Evolutionary conservation across 768 basidiomycete species (phyloP), one percentile per base, ranked within the genome.

Genomic region (Mycena sanguinolenta): DNA sequence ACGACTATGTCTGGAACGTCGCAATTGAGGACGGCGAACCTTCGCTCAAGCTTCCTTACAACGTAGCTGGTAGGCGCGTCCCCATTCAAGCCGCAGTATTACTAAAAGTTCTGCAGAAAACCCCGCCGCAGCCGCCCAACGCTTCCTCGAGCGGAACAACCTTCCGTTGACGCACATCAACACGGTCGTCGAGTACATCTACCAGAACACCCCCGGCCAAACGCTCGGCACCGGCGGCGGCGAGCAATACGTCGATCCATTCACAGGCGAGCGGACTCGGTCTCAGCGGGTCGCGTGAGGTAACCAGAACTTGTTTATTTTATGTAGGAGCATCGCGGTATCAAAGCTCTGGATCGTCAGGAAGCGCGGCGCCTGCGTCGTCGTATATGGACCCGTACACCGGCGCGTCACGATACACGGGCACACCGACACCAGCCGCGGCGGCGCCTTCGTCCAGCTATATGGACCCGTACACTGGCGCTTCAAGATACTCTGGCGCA

Each of bases 1-100:
- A 97, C 77, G 98, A 99, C 81, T 98, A 98, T 76, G 97, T 99
- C n/a, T 98, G 99, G 76, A 97, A 98, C 77, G 97, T 99, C 39
- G 98, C 99, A 76, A 92, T 98, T 30, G 88, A 95, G 76, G 97
- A 98, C 69, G 97, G 96, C 3, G 90, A 89, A 19, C 97, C 97
- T 14, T 92, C 97, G 9, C 84, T 99, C 72, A 99, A 98, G 77
- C 86, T 99, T 25, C 97, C 97, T 0, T 99, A 95, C 80, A 98
- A 99, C 78, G 90, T 88, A 28, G 88, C 90, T 53, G 97, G 96
- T 94, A 44, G 4, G 71, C 65, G 87, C 78, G 25, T 19, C 38
- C 32, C 44, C 49, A 42, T 49, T 59, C 64, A n/a, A 59, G 46
- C 6, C 32, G 17, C n/a, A 59, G 17, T 28, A 27, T 63, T 30